Base-by-base conservation (phyloP, 306 rosid species). In the Quercus alba region DNA sequence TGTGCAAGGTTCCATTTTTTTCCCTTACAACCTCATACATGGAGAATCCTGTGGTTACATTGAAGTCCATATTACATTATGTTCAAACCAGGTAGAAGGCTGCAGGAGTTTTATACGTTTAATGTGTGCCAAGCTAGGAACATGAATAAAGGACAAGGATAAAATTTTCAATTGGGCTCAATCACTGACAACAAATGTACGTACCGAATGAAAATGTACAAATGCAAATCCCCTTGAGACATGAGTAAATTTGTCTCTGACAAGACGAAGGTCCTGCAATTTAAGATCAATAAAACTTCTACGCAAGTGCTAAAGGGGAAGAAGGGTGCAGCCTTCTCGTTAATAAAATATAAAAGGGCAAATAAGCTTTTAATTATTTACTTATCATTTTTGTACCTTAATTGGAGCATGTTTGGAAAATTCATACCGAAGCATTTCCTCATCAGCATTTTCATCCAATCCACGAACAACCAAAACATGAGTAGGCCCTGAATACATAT, bases 381-480 rank as follows among this genome's bases (percentile, higher is more conserved):
- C 73, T 80, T 74, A 74, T 75, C 44, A 80, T 77, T 77, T 68
- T 41, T 23, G 49, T 63, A 95, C 99, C 96, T 95, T 95, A 72
- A 95, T 89, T 72, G 99, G 96, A 83, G 97, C 98, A 86, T 95
- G 98, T 83, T 95, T 95, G 54, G 98, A 95, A 82, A 95, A 95
- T 75, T 95, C 99, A 83, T 93, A 95, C 74, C 99, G 99, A 73
- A 95, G 94, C 98, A 93, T 93, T 89, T 91, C 99, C 87, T 93
- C 99, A 74, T 95, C 99, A 28, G 97, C 97, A 90, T 93, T 93
- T 86, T 95, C 99, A 84, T 93, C 99, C 94, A 95, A 93, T 78
- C 99, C 99, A 21, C 99, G 98, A 78, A 95, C 94, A 79, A 95
- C 99, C 94, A 95, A 85, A 81, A 95, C 98, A 93, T 95, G 99